Conservation (phyloP, 257 asterid species). For the Solanum rostratum region DNA sequence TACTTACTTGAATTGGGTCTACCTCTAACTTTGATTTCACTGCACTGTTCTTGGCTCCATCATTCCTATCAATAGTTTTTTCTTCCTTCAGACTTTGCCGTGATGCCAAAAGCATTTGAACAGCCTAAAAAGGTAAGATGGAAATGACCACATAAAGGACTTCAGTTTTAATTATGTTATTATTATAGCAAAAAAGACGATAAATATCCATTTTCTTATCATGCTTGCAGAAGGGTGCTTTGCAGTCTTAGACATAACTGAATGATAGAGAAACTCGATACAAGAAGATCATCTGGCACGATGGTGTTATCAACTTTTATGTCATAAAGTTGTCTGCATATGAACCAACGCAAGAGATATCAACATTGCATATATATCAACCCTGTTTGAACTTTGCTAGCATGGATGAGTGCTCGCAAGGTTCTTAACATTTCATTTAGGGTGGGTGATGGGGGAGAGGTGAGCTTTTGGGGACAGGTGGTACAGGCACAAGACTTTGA, state of each 20-base stretch:
- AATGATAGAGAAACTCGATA: background rate
- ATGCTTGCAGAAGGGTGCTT: background rate
- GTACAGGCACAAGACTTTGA: background rate
- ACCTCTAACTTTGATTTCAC: slow-evolving; percentile 26
- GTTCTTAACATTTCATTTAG: background rate
- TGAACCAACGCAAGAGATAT: background rate
- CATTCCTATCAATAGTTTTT: slow-evolving; percentile 18
- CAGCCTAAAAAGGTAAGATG: slow-evolving; percentile 43
- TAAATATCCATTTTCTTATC: background rate
- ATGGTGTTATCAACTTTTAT: background rate
- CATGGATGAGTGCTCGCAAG: background rate
- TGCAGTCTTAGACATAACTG: background rate
- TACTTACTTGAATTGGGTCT: slow-evolving; percentile 76
- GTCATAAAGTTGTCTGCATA: background rate
- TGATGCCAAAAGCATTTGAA: slow-evolving; percentile 50
- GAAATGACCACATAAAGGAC: background rate
- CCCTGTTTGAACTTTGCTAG: background rate
- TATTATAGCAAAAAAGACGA: background rate
- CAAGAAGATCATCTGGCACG: background rate
- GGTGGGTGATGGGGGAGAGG: background rate
- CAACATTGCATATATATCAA: background rate
- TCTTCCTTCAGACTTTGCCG: slow-evolving; percentile 53
- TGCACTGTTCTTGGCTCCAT: slow-evolving; percentile 12
- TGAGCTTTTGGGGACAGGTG: background rate
- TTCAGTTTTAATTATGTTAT: background rate